phyloP scores from a whole-genome alignment of 331 rosid genomes.

The Quercus lobata region DNA sequence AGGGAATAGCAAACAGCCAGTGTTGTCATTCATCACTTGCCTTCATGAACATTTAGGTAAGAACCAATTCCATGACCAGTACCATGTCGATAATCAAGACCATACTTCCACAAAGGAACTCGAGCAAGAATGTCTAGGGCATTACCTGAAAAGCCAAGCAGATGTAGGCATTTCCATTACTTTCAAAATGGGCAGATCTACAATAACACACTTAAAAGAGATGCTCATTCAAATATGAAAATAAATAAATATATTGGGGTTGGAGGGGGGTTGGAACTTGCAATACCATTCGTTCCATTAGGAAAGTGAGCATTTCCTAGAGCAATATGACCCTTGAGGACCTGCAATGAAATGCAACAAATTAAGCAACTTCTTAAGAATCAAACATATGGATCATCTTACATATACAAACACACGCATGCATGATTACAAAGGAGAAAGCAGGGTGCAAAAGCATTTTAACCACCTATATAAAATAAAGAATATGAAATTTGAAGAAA shows the following conservation, averaged over 20 bases:
- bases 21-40: slow-evolving; percentile 31
- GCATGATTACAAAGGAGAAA: neutral
- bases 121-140: slow-evolving; percentile 93
- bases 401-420: neutral
- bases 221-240: slow-evolving; percentile 6
- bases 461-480: neutral
- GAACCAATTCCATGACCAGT: slow-evolving; percentile 99
- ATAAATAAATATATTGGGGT: neutral
- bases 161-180: neutral
- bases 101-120: slow-evolving; percentile 87
- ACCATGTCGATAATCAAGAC: slow-evolving; percentile 99
- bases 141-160: slow-evolving; percentile 46
- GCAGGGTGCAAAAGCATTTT: neutral
- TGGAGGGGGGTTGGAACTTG: neutral
- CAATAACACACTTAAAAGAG: neutral
- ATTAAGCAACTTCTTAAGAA: slow-evolving; percentile 17
- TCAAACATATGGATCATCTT: neutral
- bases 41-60: slow-evolving; percentile 97
- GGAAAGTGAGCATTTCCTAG: slow-evolving; percentile 95
- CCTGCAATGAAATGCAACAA: slow-evolving; percentile 52
- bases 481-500: neutral
- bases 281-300: slow-evolving; percentile 87
- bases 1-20: slow-evolving; percentile 16
- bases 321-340: slow-evolving; percentile 89
- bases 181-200: slow-evolving; percentile 3